Conservation (phyloP, 2,329 filamentous ascomycete genomes). For the Coniochaeta sp. region DNA sequence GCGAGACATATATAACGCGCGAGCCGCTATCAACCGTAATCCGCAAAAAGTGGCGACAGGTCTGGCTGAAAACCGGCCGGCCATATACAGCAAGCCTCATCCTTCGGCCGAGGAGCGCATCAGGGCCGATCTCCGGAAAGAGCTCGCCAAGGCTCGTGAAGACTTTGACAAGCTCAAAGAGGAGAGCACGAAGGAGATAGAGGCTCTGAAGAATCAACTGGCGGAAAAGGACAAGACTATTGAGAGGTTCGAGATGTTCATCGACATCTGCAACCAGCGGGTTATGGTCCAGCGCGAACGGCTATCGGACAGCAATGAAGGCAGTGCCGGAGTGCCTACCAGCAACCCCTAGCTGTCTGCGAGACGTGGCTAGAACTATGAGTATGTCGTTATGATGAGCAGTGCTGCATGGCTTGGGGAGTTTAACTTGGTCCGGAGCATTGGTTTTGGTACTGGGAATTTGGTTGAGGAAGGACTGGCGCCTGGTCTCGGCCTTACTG, state of each 20-base stretch:
- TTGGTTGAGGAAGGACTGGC: neutral
- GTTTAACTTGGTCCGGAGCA: neutral
- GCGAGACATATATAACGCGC: conserved; percentile 60
- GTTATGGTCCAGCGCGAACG: conserved; percentile 56
- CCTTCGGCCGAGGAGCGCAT: conserved; percentile 58
- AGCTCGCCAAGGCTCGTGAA: conserved; percentile 50
- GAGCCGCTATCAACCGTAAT: conserved; percentile 59
- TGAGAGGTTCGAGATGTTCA: conserved; percentile 59
- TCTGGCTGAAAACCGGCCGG: conserved; percentile 52
- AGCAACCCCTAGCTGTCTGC: neutral
- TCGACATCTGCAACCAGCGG: conserved; percentile 60
- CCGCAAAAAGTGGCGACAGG: conserved; percentile 53
- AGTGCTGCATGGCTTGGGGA: neutral
- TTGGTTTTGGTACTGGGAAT: neutral
- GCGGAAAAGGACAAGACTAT: conserved; percentile 57
- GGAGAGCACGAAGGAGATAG: conserved; percentile 50
- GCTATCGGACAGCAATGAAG: conserved; percentile 26
- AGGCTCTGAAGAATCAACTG: conserved; percentile 49
- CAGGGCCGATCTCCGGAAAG: conserved; percentile 51
- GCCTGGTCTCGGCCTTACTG: neutral
- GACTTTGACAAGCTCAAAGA: conserved; percentile 48
- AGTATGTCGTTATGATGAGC: neutral
- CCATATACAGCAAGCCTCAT: conserved; percentile 60
- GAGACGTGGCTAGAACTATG: neutral
- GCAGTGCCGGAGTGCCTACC: neutral